phyloP scores from a whole-genome alignment of 768 basidiomycete species.

The Tulasnella sp. region DNA sequence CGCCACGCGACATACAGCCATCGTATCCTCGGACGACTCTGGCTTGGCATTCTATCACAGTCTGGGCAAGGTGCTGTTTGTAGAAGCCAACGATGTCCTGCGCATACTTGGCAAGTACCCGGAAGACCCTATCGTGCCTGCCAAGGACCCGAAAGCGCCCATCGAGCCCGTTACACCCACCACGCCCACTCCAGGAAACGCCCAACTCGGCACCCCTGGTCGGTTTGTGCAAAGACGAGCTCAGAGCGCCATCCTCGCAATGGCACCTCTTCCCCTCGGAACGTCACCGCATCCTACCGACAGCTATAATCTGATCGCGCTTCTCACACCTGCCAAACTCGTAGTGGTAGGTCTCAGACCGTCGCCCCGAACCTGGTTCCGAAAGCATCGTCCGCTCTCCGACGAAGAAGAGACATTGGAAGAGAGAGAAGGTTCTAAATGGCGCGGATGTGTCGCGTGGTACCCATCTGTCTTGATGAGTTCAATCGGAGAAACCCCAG shows the following conservation, averaged over 20 bases:
- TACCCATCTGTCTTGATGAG: constrained; percentile 46
- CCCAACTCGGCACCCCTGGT: constrained; percentile 32
- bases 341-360: constrained; percentile 91
- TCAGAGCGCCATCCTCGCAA: constrained; percentile 54
- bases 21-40: constrained; percentile 79
- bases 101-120: constrained; percentile 90
- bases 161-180: constrained; percentile 12
- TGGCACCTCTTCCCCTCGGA: constrained; percentile 74
- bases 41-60: constrained; percentile 94
- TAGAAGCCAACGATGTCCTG: constrained; percentile 88
- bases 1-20: constrained; percentile 82
- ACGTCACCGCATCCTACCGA: constrained; percentile 65
- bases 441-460: constrained; percentile 68
- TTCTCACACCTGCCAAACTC: constrained; percentile 82
- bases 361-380: constrained; percentile 84
- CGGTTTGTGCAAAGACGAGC: constrained; percentile 32
- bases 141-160: neutral
- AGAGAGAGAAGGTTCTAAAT: constrained; percentile 34
- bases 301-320: constrained; percentile 62
- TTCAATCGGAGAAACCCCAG: neutral
- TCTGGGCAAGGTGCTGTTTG: constrained; percentile 85
- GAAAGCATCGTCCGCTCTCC: constrained; percentile 44
- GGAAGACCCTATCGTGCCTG: constrained; percentile 24
- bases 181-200: neutral
- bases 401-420: constrained; percentile 27